Percentiles rank a stretch among this genome's conserved stretches.
These are phyloP conservation scores for Erodium texanum DNA, from an alignment of 441 rosid species.

Conservation along the genomic window DNA sequence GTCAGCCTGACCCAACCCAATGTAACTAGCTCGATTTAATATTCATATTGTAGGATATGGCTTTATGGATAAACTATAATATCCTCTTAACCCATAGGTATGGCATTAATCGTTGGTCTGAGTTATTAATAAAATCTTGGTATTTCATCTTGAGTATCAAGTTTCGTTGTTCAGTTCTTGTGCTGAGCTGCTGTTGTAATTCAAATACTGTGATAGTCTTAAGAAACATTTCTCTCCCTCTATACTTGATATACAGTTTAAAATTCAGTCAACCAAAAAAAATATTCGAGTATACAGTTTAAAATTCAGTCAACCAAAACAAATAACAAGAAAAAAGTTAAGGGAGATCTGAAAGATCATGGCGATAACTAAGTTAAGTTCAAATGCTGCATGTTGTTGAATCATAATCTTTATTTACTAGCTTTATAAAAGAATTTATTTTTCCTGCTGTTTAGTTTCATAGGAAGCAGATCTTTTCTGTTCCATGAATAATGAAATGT, in stretches of 20 bases:
- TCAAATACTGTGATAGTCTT: background rate
- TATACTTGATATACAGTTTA: background rate
- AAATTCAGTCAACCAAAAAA: background rate
- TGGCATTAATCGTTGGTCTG: background rate
- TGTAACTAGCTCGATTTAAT: too few relatives aligned
- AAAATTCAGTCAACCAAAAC: background rate
- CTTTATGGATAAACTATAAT: background rate
- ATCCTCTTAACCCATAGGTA: background rate
- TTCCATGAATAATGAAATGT: constrained; percentile 16
- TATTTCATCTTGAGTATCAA: background rate
- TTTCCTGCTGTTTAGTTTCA: constrained; percentile 9
- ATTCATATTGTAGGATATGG: background rate
- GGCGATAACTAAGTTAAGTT: background rate
- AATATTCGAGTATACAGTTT: background rate
- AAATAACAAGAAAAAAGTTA: too few relatives aligned
- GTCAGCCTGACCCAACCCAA: too few relatives aligned
- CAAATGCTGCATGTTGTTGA: background rate
- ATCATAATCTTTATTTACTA: background rate
- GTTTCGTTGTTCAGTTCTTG: background rate
- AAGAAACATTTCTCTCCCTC: background rate
- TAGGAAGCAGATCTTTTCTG: constrained; percentile 4
- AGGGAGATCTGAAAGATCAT: background rate
- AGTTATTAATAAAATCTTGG: background rate
- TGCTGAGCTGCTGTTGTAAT: background rate
- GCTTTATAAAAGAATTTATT: background rate